Evolutionary conservation across 371 early-diverging fungal genomes (phyloP).

Genomic region (Homolaphlyctis polyrhiza): DNA sequence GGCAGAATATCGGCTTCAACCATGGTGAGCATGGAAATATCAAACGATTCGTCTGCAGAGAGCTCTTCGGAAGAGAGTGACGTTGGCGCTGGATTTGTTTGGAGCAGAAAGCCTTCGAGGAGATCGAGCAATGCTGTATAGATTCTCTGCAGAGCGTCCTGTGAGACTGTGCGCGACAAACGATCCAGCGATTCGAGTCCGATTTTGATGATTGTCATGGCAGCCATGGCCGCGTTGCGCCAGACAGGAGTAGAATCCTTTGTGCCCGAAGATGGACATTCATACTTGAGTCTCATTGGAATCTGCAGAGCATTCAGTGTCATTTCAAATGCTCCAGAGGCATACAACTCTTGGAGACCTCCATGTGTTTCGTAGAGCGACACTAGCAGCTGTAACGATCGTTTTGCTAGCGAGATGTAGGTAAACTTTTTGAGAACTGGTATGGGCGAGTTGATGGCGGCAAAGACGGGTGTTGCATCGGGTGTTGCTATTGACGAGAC

Average conservation of each 20-base stretch:
- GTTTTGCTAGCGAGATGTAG: constrained; percentile 73
- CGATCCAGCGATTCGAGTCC: constrained; percentile 55
- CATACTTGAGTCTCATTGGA: constrained; percentile 72
- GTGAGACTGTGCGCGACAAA: constrained; percentile 48
- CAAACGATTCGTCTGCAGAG: constrained; percentile 72
- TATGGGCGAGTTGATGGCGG: constrained; percentile 1
- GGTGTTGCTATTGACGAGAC: neutral
- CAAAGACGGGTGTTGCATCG: neutral
- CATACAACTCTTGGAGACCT: constrained; percentile 48
- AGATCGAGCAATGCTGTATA: constrained; percentile 65
- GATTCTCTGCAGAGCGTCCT: constrained; percentile 19
- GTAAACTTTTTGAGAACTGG: constrained; percentile 38
- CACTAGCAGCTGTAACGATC: constrained; percentile 51
- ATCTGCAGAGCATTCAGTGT: constrained; percentile 59
- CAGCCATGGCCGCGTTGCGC: constrained; percentile 63
- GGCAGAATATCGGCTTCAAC: constrained; percentile 63
- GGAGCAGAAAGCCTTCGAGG: constrained; percentile 66
- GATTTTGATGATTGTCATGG: constrained; percentile 56
- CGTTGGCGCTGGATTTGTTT: constrained; percentile 40
- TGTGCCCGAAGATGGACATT: constrained; percentile 66
- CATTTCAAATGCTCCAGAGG: constrained; percentile 62
- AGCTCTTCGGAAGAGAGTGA: constrained; percentile 62
- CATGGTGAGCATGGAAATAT: constrained; percentile 62
- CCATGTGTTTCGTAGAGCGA: constrained; percentile 54
- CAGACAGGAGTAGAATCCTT: constrained; percentile 75